Conservation (phyloP, 1,284 basidiomycete species). For the Apiotrichum siamense region DNA sequence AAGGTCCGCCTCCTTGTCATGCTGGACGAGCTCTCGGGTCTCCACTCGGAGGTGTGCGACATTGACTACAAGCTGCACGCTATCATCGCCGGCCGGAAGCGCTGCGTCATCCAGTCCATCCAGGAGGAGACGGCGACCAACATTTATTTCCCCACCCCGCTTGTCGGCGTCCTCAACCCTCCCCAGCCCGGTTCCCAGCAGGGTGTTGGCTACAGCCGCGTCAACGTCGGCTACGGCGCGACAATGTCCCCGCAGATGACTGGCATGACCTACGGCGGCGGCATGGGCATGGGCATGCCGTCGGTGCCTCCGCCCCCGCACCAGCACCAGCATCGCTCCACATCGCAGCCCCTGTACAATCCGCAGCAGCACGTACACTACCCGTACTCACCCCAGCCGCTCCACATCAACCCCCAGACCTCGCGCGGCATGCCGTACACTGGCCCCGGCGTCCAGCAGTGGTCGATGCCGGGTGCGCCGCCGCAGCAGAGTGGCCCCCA, state of each 20-base stretch:
- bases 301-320: constrained; percentile 14
- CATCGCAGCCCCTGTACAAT: constrained; percentile 34
- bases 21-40: constrained; percentile 86
- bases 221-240: constrained; percentile 15
- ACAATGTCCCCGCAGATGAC: constrained; percentile 26
- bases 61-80: constrained; percentile 93
- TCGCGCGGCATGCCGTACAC: constrained; percentile 38
- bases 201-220: constrained; percentile 29
- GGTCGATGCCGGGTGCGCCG: constrained; percentile 18
- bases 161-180: constrained; percentile 67
- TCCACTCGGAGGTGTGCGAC: constrained; percentile 84
- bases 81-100: constrained; percentile 86
- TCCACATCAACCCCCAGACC: constrained; percentile 36
- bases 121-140: constrained; percentile 97
- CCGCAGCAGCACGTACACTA: constrained; percentile 43
- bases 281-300: constrained; percentile 19
- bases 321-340: constrained; percentile 18
- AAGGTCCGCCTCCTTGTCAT: constrained; percentile 85
- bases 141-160: constrained; percentile 86
- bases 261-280: constrained; percentile 18
- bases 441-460: constrained; percentile 35
- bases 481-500: constrained; percentile 8
- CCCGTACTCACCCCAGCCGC: constrained; percentile 40
- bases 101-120: constrained; percentile 78
- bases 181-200: constrained; percentile 34